These are phyloP conservation scores for Calcarisporium arbuscula DNA, from an alignment of 2,329 filamentous ascomycete genomes.

Conservation along the genomic window DNA sequence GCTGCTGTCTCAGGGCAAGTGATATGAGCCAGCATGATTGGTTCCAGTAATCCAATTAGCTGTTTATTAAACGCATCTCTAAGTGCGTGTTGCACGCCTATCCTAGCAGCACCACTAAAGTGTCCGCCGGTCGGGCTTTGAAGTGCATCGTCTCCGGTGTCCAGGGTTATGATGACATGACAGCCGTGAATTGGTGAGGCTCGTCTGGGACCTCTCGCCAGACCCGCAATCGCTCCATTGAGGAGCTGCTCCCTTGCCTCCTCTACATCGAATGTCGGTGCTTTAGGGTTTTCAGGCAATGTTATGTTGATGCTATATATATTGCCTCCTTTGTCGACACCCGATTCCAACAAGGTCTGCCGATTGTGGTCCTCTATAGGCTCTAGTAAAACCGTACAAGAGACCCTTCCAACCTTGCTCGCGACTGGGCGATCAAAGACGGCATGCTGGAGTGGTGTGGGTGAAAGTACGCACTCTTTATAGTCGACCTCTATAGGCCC, in stretches of 20 bases:
- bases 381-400: slow-evolving; percentile 62
- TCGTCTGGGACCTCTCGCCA: slow-evolving; percentile 77
- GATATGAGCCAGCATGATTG: slow-evolving; percentile 87
- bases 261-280: slow-evolving; percentile 42
- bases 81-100: slow-evolving; percentile 64
- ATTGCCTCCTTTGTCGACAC: slow-evolving; percentile 63
- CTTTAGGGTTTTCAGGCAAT: slow-evolving; percentile 42
- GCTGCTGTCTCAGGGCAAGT: slow-evolving; percentile 76
- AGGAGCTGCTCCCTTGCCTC: slow-evolving; percentile 55
- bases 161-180: slow-evolving; percentile 62
- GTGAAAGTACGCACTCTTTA: slow-evolving; percentile 66
- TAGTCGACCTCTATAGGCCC: slow-evolving; percentile 94
- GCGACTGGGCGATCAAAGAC: slow-evolving; percentile 75
- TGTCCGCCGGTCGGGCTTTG: slow-evolving; percentile 60
- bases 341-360: slow-evolving; percentile 32
- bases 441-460: slow-evolving; percentile 50
- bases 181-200: slow-evolving; percentile 75
- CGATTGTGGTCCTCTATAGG: slow-evolving; percentile 45
- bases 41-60: slow-evolving; percentile 71
- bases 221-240: slow-evolving; percentile 75
- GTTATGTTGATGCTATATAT: slow-evolving; percentile 49
- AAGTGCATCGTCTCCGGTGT: slow-evolving; percentile 49
- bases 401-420: slow-evolving; percentile 71
- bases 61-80: slow-evolving; percentile 49
- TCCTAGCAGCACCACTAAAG: slow-evolving; percentile 56